Conservation (phyloP, 371 early-diverging fungal genomes). For the Globomyces sp. region DNA sequence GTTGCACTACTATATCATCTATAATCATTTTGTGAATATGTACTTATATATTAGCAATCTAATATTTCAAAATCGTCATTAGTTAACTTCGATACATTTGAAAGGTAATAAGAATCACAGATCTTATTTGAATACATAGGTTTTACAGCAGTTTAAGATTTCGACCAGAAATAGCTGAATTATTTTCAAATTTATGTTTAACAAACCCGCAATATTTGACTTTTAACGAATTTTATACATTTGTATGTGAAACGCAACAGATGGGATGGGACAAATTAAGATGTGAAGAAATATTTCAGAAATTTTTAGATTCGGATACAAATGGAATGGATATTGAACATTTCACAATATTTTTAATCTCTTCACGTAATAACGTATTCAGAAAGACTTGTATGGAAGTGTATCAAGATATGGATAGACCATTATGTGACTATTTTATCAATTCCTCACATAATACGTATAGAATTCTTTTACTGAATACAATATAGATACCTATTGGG, state of each 20-base stretch:
- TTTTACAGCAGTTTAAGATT: slow-evolving; percentile 42
- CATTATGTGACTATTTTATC: slow-evolving; percentile 73
- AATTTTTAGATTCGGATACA: slow-evolving; percentile 24
- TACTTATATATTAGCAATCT: neutral
- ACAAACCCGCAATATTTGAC: slow-evolving; percentile 30
- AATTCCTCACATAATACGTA: slow-evolving; percentile 79
- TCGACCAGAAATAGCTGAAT: slow-evolving; percentile 46
- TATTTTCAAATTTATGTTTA: slow-evolving; percentile 40
- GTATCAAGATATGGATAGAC: slow-evolving; percentile 51
- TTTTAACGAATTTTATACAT: slow-evolving; percentile 38
- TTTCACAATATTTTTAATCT: slow-evolving; percentile 48
- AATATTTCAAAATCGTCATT: slow-evolving; percentile 35
- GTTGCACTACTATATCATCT: neutral
- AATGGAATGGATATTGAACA: slow-evolving; percentile 47
- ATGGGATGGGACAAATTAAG: slow-evolving; percentile 32
- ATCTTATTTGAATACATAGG: too few species aligned
- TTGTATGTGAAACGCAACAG: slow-evolving; percentile 39
- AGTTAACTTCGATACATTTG: slow-evolving; percentile 40
- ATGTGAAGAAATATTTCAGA: slow-evolving; percentile 37
- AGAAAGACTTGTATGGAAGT: slow-evolving; percentile 36
- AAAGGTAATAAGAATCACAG: slow-evolving; percentile 12
- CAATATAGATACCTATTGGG: slow-evolving; percentile 54
- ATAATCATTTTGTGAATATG: neutral
- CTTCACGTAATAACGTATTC: slow-evolving; percentile 45
- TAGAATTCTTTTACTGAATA: too few species aligned